Base-by-base conservation (phyloP, 2,329 filamentous ascomycete genomes). In the Corinectria fuckeliana region DNA sequence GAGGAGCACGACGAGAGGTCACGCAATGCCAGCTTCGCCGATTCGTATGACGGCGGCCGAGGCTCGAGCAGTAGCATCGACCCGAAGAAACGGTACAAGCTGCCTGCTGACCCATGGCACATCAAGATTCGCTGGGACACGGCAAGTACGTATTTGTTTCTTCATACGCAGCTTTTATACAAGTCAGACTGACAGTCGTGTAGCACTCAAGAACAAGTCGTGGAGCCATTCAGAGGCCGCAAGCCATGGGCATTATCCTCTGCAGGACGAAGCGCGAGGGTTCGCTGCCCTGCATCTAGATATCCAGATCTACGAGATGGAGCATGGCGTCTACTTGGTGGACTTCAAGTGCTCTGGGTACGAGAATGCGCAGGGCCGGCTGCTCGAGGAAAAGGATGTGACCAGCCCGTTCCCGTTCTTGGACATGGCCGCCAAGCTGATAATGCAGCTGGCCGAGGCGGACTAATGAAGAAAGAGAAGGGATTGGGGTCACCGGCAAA, bases 301-400 rank as follows among this genome's bases (percentile, higher is more conserved):
- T 66, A 97, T 99, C 64, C 95, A 97, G 75, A 89, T 97, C 50
- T 97, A 97, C 77, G 90, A 93, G 72, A 93, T 98, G 81, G 94
- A 98, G 75, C 88, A 88, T 58, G 90, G 91, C 55, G 94, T 95
- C 66, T 98, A 94, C 76, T 89, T 99, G 63, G 95, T 99, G 48
- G 95, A 99, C 75, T 99, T 99, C 82, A 98, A 97, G 75, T 98
- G 94, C 75, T 93, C 95, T 13, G 95, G 95, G 18, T 99, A 99
- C 77, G 95, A 99, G 79, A 92, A 85, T 45, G 72, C 81, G 11
- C 82, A 95, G 55, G 89, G 94, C 48, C 87, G 89, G 65, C 80
- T 90, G 50, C 80, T 93, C 50, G 92, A 95, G 70, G 93, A 97
- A 78, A 98, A 98, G 83, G 91, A 96, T 71, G 92, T 97, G 63